Evolutionary conservation across 2,329 filamentous ascomycete genomes (phyloP).

Genomic region (Alternaria sp.): DNA sequence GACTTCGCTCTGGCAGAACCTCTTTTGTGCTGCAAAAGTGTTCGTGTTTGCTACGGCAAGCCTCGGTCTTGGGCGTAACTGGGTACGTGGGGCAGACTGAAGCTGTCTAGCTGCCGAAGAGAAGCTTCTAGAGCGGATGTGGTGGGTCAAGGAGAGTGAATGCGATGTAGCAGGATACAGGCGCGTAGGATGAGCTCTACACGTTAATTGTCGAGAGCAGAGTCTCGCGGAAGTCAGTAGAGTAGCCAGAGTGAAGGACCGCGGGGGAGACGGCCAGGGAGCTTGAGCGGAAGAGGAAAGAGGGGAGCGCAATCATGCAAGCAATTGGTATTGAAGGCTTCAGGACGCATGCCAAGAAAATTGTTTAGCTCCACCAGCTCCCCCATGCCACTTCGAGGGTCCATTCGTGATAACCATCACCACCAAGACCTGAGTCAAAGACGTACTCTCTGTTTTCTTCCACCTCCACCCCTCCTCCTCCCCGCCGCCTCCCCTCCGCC

Average conservation of each 20-base stretch:
- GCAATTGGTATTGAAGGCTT: too few species aligned
- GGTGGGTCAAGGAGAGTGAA: conserved; percentile 13
- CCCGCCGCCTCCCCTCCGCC: too few species aligned
- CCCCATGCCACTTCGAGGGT: too few species aligned
- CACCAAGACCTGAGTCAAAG: too few species aligned
- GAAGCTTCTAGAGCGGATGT: conserved; percentile 24
- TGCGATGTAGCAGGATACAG: conserved; percentile 6
- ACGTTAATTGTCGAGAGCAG: conserved; percentile 40
- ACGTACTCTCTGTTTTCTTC: too few species aligned
- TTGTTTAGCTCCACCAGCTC: too few species aligned
- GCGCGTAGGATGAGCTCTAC: too few species aligned
- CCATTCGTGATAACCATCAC: too few species aligned
- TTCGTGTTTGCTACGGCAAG: conserved; percentile 17
- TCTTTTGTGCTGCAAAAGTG: conserved; percentile 26
- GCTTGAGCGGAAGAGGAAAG: conserved; percentile 1
- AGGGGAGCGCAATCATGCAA: too few species aligned
- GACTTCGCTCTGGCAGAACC: conserved; percentile 41
- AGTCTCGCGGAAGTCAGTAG: conserved; percentile 31
- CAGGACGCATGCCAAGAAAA: too few species aligned
- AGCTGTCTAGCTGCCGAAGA: conserved; percentile 25
- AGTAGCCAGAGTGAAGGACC: conserved; percentile 15
- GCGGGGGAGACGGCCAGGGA: not conserved
- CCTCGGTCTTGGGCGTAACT: conserved; percentile 19
- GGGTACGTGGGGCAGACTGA: conserved; percentile 21
- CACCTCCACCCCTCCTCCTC: too few species aligned